Conservation (phyloP, 768 basidiomycete genomes). For the Amanita pseudoporphyria region DNA sequence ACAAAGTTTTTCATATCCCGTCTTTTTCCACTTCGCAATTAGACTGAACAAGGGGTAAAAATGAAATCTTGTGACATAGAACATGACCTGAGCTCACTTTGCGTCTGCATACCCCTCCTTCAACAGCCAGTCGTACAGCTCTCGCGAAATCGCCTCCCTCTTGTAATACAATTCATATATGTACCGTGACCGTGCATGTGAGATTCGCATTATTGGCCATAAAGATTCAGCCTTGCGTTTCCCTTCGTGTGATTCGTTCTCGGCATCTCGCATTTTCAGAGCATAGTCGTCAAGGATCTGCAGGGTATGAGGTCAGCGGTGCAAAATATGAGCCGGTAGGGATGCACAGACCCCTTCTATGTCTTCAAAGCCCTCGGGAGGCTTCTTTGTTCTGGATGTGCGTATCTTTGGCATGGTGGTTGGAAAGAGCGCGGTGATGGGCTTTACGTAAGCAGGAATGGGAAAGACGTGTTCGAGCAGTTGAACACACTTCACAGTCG, state of each 20-base stretch:
- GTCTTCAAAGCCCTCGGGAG: slow-evolving; percentile 94
- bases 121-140: slow-evolving; percentile 95
- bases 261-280: slow-evolving; percentile 98
- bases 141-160: slow-evolving; percentile 86
- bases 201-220: slow-evolving; percentile 98
- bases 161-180: slow-evolving; percentile 99
- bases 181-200: slow-evolving; percentile 91
- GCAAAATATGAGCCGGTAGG: not conserved
- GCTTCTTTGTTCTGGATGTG: slow-evolving; percentile 86
- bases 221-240: slow-evolving; percentile 89
- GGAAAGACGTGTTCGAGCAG: not conserved
- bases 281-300: slow-evolving; percentile 97
- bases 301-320: slow-evolving; percentile 5
- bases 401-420: slow-evolving; percentile 84
- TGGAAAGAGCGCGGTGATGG: slow-evolving; percentile 3
- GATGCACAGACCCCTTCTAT: slow-evolving; percentile 60
- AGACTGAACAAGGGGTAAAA: slow-evolving; percentile 39
- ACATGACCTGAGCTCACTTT: slow-evolving; percentile 48
- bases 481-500: not conserved
- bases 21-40: slow-evolving; percentile 99
- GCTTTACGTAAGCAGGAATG: slow-evolving; percentile 14
- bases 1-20: slow-evolving; percentile 96
- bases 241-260: slow-evolving; percentile 97
- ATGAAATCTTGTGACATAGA: not conserved
- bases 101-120: slow-evolving; percentile 96